Base-by-base conservation (phyloP, 2,329 filamentous ascomycete genomes). In the Colletotrichum falcatum region DNA sequence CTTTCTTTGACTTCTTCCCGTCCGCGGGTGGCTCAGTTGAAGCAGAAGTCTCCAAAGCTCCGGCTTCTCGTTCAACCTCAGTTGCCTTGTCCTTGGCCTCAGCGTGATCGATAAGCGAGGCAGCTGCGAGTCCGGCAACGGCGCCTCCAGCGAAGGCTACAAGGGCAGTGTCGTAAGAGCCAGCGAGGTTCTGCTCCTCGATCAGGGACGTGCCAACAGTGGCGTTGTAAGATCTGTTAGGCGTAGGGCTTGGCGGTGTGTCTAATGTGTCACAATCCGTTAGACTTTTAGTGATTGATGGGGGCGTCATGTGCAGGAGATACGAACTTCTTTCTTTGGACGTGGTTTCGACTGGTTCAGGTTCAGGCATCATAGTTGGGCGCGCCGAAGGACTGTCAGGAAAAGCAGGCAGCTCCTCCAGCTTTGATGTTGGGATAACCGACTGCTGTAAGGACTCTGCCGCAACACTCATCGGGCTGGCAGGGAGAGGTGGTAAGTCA, bases 291-390 rank as follows among this genome's bases (percentile, higher is more conserved):
- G 79, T 75, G 26, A 74, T 69, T 8, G 79, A 78, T 18, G 79
- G 76, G 2, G 84, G 80, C 30, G 80, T 81, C 18, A 81, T 81
- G 60, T 81, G 76, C 37, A 82, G 79, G 20, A 84, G 73, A 73
- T 83, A 82, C 16, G 81, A 83, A 74, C 80, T 85, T 73, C 80
- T 77, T 70, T 83, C 79, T 73, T 83, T 83, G 8, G 81, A 82
- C 69, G 79, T 81, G 20, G 82, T 68, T 46, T 85, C 82, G 20
- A 83, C 72, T 6, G 81, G 78, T 35, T 79, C 79, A 26, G 81
- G 80, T 46, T 85, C 80, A 78, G 66, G 78, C 79, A 5, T 78
- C 79, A 2, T 65, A 37, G 6, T 20, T 18, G 74, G 69, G 23
- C 73, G 30, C 5, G 39, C 33, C 58, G 18, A 42, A 42, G 23